phyloP scores from a whole-genome alignment of 2,329 filamentous ascomycete species.

The Lachnum nothofagi region DNA sequence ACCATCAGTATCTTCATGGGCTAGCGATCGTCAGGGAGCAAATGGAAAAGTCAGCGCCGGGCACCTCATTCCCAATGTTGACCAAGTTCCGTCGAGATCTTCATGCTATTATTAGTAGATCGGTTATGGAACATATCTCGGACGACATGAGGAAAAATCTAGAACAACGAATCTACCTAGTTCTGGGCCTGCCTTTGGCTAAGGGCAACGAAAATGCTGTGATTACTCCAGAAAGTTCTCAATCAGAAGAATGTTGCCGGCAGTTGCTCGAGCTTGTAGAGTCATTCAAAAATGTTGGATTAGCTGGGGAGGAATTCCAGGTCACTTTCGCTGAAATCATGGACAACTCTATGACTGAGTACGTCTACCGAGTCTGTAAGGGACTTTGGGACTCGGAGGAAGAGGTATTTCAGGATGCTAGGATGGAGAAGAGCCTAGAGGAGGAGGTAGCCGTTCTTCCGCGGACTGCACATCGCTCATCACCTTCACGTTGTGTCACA shows the following conservation, averaged over 20 bases:
- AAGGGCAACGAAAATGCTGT: constrained; percentile 9
- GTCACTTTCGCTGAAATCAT: constrained; percentile 68
- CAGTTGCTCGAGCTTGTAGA: constrained; percentile 53
- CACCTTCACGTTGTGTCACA: constrained; percentile 50
- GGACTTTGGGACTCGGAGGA: constrained; percentile 49
- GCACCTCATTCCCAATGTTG: constrained; percentile 37
- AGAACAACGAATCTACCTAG: constrained; percentile 44
- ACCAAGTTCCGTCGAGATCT: constrained; percentile 56
- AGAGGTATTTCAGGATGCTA: not conserved
- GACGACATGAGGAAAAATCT: constrained; percentile 52
- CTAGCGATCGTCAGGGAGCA: constrained; percentile 48
- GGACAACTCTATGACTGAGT: constrained; percentile 59
- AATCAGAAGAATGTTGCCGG: constrained; percentile 39
- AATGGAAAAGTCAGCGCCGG: constrained; percentile 34
- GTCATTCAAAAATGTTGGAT: constrained; percentile 58
- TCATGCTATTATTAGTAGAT: constrained; percentile 61
- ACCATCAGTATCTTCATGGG: constrained; percentile 53
- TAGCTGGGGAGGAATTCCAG: constrained; percentile 65
- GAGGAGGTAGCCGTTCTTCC: constrained; percentile 27
- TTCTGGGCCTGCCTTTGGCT: constrained; percentile 38
- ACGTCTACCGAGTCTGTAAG: constrained; percentile 57
- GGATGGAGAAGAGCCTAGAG: not conserved
- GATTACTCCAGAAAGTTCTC: constrained; percentile 15
- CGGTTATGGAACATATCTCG: constrained; percentile 49
- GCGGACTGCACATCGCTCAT: constrained; percentile 31